Conservation (phyloP, 2,329 filamentous ascomycete genomes). For the Xylaria sp. region DNA sequence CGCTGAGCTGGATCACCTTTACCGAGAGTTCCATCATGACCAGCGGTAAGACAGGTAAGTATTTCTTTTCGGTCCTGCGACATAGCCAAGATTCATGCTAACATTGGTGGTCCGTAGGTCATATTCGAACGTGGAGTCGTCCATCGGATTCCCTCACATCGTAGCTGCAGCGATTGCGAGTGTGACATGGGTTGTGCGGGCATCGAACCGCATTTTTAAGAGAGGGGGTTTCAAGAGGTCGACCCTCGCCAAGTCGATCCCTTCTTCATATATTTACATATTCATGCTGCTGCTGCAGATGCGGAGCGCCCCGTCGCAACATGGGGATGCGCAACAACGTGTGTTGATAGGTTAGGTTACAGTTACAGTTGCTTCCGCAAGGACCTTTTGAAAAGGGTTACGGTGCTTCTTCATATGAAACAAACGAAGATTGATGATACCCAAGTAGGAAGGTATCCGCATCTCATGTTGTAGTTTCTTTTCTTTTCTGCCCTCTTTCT, state of each 20-base stretch:
- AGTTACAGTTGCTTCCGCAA: no score
- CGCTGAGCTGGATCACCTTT: constrained; percentile 86
- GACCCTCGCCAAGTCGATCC: background rate
- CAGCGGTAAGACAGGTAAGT: constrained; percentile 79
- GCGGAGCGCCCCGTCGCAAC: no score
- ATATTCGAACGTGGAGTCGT: constrained; percentile 40
- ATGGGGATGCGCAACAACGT: no score
- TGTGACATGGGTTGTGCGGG: background rate
- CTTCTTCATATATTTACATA: background rate
- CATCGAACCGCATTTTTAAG: background rate
- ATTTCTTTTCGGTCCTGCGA: background rate
- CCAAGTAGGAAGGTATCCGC: no score
- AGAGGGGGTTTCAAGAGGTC: background rate
- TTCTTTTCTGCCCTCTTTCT: no score
- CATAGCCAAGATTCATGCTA: constrained; percentile 1
- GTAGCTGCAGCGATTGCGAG: constrained; percentile 1
- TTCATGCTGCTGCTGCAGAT: no score
- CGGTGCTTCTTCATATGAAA: no score
- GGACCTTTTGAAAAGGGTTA: no score
- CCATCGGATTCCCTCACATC: constrained; percentile 36
- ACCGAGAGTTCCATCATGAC: constrained; percentile 90
- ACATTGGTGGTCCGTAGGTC: constrained; percentile 28
- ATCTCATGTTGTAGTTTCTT: no score
- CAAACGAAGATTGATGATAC: no score
- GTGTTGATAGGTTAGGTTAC: no score